A percentile compares a stretch with the other conserved stretches of the same genome.
phyloP scores from a whole-genome alignment of 805 yeast species.

The Nakazawaea ishiwadae region DNA sequence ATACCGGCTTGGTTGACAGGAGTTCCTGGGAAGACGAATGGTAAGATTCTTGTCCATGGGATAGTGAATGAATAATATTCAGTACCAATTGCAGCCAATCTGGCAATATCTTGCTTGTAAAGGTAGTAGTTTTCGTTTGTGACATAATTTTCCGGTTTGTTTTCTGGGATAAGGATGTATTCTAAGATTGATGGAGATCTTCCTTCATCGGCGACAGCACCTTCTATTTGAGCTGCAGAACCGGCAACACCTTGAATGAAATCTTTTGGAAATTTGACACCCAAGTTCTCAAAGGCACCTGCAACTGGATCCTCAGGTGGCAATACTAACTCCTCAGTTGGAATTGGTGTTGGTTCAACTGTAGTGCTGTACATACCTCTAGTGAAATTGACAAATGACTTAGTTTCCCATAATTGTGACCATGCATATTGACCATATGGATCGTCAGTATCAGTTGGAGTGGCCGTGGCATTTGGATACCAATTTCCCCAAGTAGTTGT shows the following conservation, averaged over 20 bases:
- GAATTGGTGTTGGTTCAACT: constrained; percentile 12
- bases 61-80: constrained; percentile 28
- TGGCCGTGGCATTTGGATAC: constrained; percentile 5
- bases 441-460: constrained; percentile 6
- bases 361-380: constrained; percentile 13
- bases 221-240: constrained; percentile 32
- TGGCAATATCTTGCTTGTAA: constrained; percentile 28
- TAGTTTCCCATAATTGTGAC: constrained; percentile 11
- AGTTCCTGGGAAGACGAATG: constrained; percentile 17
- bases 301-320: constrained; percentile 13
- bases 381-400: constrained; percentile 9
- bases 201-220: constrained; percentile 30
- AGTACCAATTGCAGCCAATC: constrained; percentile 28
- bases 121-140: constrained; percentile 28
- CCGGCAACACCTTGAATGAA: constrained; percentile 28
- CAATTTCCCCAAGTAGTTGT: constrained; percentile 12
- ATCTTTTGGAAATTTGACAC: constrained; percentile 7
- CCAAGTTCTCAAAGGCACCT: constrained; percentile 3
- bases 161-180: constrained; percentile 13
- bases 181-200: constrained; percentile 29
- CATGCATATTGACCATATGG: constrained; percentile 11
- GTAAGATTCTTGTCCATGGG: constrained; percentile 32
- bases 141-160: constrained; percentile 18
- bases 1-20: constrained; percentile 12
- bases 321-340: constrained; percentile 6